Base-by-base conservation (phyloP, 345 rosid species). In the Aquilaria sinensis region DNA sequence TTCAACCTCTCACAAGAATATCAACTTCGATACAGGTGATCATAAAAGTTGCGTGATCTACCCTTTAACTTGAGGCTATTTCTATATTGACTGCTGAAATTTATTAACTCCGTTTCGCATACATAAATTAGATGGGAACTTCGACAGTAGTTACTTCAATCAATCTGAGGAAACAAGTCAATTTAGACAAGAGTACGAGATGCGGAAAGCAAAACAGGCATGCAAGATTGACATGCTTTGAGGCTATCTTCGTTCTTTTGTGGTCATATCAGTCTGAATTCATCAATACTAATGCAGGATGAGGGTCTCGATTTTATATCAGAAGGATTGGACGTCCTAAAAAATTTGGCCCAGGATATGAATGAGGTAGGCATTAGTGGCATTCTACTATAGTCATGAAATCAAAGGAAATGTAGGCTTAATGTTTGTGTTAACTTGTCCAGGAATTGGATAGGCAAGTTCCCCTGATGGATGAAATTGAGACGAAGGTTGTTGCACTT, bases 381-480 rank as follows among this genome's bases (percentile, higher is more conserved):
- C 48, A 14, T 50, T 64, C 31, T 11, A 3, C 9, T 47, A 55
- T 64, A 32, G 14, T 58, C 43, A 47, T 72, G 43, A 11, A 52
- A 16, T 57, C n/a, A 58, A 41, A 47, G 34, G 13, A 47, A 52
- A 37, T 46, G 15, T 13, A 51, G 34, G 43, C 49, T 56, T 67
- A 37, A 60, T 61, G 34, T 13, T 57, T 67, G 12, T 30, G 64
- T 64, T 31, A 12, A 23, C 65, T 12, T 74, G 31, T 58, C 49
- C 82, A 89, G 97, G 94, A 85, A 73, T 53, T 87, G 78, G 97
- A 87, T 49, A 75, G 84, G 75, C 96, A 88, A 80, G 90, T 84
- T 64, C 97, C 91, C 33, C 65, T 88, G 58, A 77, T 85, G 70
- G 97, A 83, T 61, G 93, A 92, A 68, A 92, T 89, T 62, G 98